Evolutionary conservation across 495 filamentous ascomycete species (phyloP), one percentile per base, ranked within the genome.

Genomic region (Cairneyella variabilis): DNA sequence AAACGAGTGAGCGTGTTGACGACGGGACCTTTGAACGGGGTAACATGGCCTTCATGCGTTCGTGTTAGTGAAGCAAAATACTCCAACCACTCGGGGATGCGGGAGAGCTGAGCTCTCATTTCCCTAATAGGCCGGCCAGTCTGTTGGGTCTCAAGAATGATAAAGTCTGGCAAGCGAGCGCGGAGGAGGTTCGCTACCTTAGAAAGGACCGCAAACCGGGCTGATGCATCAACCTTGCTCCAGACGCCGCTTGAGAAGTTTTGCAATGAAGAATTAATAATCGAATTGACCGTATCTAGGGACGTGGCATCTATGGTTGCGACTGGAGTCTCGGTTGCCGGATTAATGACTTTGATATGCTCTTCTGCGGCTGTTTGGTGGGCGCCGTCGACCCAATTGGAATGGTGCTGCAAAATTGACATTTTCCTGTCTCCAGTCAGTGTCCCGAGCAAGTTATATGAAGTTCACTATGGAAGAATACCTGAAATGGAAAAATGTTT

Each of bases 101-200:
- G 79, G 0, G 78, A 74, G 0, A 85, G 73, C 59, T 86, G 83
- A 1, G 83, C 77, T 3, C 74, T 73, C 83, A 86, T 83, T 58
- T 86, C 83, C 12, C 81, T 78, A 49, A 83, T 72, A 0, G 75
- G 78, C 0, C 83, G 77, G 25, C 83, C 83, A 0, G 83, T 86
- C 56, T 86, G 83, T 20, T 61, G 70, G 9, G 80, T 76, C 62
- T 86, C 83, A 9, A 83, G 66, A 2, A 66, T 60, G 42, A 84
- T 75, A 37, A 86, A 69, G 7, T 70, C 66, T 0, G 73, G 67
- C 4, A 85, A 61, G 18, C 69, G 65, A 9, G 69, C 60, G 3
- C 71, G 67, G 12, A 86, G 75, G 0, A 83, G 67, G 0, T 47
- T 51, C 9, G 82, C 79, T 30, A 76, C 75, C 52, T 71, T 77